Base-by-base conservation (phyloP, 2,329 filamentous ascomycete genomes). In the Blumeria hordei region DNA sequence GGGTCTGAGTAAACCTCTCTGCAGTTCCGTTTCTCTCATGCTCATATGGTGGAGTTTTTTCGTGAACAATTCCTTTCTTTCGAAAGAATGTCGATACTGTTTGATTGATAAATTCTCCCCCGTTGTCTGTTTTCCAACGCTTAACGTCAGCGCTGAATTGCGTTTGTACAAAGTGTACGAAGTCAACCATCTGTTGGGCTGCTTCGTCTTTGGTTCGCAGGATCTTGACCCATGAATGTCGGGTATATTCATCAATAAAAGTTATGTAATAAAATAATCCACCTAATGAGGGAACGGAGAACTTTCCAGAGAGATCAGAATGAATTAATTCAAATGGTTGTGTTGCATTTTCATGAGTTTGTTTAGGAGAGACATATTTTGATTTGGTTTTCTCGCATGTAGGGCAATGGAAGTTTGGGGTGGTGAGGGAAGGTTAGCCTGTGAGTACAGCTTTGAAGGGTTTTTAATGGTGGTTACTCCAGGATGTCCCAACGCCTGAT, bases 231-330 rank as follows among this genome's bases (percentile, higher is more conserved):
- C 51, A 52, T 35, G 51, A 28, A 28, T 41, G 33, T 28, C 51
- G 7, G 43, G 18, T 41, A 11, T 53, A 8, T 4, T 14, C 36
- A 28, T 53, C 51, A 41, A 53, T 43, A 28, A 53, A 43, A 16
- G 18, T 41, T 3, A 53, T 39, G 6, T 53, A 43, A 37, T 53
- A 53, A 16, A 35, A 28, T 21, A 41, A 41, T 14, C 21, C 21
- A 14, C 36, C 18, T 41, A 43, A 43, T 53, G 51, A 53, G 14
- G 35, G 36, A 28, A 41, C 18, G 2, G 36, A 53, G 36, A 53
- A 53, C 16, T 53, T 53, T 53, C 51, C 51, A 28, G 51, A 43
- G n/a, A 41, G 51, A 53, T 53, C 51, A 11, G 34, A 41, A 32
- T 53, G 36, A 21, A 53, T 53, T 3, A 43, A 21, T 14, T 53